Evolutionary conservation across 2,329 filamentous ascomycete genomes (phyloP).

Genomic region (Coniella lustricola): DNA sequence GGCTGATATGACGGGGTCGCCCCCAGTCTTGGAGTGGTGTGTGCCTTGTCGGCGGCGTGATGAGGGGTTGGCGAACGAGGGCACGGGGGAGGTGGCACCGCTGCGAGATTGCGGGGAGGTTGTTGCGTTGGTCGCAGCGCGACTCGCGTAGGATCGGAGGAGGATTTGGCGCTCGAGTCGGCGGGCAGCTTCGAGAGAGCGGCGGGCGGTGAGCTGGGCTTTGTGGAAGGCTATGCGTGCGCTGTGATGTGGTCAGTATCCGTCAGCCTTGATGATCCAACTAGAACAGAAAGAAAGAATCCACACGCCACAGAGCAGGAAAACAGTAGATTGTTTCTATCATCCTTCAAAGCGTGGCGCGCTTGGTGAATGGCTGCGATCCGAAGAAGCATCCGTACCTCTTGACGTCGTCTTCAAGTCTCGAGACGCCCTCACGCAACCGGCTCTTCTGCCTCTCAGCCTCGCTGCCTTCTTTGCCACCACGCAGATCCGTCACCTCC

Average conservation of each 20-base stretch:
- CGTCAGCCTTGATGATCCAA: not conserved
- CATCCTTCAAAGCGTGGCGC: too few species aligned
- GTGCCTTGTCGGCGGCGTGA: constrained; percentile 5
- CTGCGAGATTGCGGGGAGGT: constrained; percentile 22
- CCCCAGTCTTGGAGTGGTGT: constrained; percentile 21
- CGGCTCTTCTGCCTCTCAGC: constrained; percentile 57
- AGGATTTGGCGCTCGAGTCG: constrained; percentile 70
- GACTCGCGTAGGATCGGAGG: constrained; percentile 50
- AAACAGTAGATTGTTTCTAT: too few species aligned
- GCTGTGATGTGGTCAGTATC: constrained; percentile 24
- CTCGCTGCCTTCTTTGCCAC: constrained; percentile 42
- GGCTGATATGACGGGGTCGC: constrained; percentile 65
- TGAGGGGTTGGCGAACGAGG: constrained; percentile 11
- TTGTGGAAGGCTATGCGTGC: constrained; percentile 66
- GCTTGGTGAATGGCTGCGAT: too few species aligned
- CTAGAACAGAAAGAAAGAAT: too few species aligned
- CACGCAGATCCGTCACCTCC: constrained; percentile 64
- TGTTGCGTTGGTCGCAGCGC: constrained; percentile 18
- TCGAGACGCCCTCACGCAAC: constrained; percentile 58
- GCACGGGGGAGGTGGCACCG: constrained; percentile 28
- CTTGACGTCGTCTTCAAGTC: constrained; percentile 64
- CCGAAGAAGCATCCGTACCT: constrained; percentile 49
- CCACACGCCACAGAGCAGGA: too few species aligned
- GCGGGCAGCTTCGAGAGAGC: constrained; percentile 65
- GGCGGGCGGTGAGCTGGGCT: constrained; percentile 73